These are phyloP conservation scores for Chlorella sorokiniana DNA, from an alignment of 139 green algal genomes.

Conservation along the genomic window DNA sequence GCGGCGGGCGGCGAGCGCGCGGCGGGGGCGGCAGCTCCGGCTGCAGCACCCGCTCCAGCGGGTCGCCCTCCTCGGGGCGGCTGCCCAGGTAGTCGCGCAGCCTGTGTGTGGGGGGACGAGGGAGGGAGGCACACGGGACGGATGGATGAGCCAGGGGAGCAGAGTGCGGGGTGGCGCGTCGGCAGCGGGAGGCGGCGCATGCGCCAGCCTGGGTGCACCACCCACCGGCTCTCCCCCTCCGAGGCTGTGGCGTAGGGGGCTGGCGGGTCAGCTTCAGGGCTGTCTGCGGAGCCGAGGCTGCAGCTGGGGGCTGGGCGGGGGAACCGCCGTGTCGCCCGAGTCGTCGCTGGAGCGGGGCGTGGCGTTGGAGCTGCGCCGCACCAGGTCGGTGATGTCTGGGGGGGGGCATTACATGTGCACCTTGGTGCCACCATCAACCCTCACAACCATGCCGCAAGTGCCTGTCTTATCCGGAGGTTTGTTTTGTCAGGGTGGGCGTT, in stretches of 20 bases:
- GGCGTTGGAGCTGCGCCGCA: conserved; percentile 14
- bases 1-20: neutral
- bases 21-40: neutral
- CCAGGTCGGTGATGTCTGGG: conserved; percentile 29
- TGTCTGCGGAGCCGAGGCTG: neutral
- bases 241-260: no score
- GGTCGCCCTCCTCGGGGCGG: conserved; percentile 14
- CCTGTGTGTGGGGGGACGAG: neutral
- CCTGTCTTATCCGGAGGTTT: no score
- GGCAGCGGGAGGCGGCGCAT: neutral
- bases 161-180: neutral
- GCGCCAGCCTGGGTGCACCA: neutral
- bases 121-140: neutral
- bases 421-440: no score
- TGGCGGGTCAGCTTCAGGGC: no score
- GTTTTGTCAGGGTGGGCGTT: no score
- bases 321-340: no score
- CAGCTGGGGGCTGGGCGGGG: neutral
- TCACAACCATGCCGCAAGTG: no score
- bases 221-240: neutral
- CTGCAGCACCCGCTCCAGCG: conserved; percentile 13
- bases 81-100: conserved; percentile 15
- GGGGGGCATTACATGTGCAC: no score
- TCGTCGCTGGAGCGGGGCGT: neutral
- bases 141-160: no score